phyloP scores from a whole-genome alignment of 2,329 filamentous ascomycete genomes.

The Phialophora verrucosa region DNA sequence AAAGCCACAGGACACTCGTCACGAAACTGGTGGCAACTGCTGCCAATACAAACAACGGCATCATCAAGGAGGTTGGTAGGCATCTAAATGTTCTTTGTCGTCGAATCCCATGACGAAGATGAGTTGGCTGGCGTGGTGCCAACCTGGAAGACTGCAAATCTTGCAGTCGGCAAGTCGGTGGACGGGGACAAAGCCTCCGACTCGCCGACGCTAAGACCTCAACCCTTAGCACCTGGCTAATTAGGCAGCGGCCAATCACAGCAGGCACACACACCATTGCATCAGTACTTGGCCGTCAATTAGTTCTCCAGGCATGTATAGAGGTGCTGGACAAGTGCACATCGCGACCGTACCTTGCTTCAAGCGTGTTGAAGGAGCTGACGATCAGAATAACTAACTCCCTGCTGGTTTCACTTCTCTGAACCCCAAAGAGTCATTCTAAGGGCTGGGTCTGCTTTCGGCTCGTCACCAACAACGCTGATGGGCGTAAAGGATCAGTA shows the following conservation, averaged over 20 bases:
- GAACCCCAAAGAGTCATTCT: neutral
- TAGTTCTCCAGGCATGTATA: slow-evolving; percentile 2
- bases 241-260: slow-evolving; percentile 21
- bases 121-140: slow-evolving; percentile 11
- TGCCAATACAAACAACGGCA: neutral
- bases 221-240: neutral
- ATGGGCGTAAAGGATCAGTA: neutral
- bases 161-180: slow-evolving; percentile 22
- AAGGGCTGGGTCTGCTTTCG: neutral
- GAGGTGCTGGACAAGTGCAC: neutral
- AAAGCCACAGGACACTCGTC: slow-evolving; percentile 18
- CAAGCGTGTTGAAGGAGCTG: slow-evolving; percentile 2
- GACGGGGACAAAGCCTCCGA: slow-evolving; percentile 2
- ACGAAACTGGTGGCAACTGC: slow-evolving; percentile 4
- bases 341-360: slow-evolving; percentile 9
- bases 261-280: slow-evolving; percentile 1
- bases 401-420: slow-evolving; percentile 18
- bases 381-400: slow-evolving; percentile 13
- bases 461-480: neutral
- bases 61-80: slow-evolving; percentile 13
- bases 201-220: slow-evolving; percentile 14
- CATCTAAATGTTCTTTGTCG: slow-evolving; percentile 1
- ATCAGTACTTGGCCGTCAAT: neutral
- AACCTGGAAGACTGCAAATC: slow-evolving; percentile 2
- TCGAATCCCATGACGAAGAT: slow-evolving; percentile 10